Evolutionary conservation across 129 eudicot species (phyloP), one percentile per base, ranked within the genome.

Genomic region (Escallonia rubra): DNA sequence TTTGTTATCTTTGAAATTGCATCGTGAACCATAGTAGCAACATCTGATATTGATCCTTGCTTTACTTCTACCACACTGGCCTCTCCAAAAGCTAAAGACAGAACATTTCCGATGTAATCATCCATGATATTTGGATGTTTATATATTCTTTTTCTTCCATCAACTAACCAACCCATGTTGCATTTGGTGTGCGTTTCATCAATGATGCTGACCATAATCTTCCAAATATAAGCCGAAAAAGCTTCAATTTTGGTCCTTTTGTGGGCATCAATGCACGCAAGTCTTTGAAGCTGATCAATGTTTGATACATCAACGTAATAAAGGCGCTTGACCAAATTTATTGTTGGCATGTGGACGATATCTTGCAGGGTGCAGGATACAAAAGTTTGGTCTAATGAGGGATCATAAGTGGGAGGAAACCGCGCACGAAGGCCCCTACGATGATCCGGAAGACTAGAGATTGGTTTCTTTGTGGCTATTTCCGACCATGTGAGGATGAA

Each of bases 161-260:
- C 78, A 15, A 73, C 71, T 40, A 73, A 65, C 64, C 64, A 73
- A 10, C 78, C 78, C 60, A 73, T 64, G 56, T 73, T 65, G 49
- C 78, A 73, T 5, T n/a, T 44, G 43, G 39, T 4, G 53, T 64
- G 51, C 7, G 14, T 48, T 57, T 55, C 45, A 2, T 56, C 50
- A 38, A 64, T 57, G 3, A 61, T 57, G 0, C 59, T 44, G 9
- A 42, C 71, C 78, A 73, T 73, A 41, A 73, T 38, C 63, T 73
- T 73, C 78, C 78, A 73, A 39, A 73, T 13, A 45, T 64, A 64
- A 41, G 78, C 71, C 2, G 78, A 64, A 14, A 73, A 73, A 10
- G 78, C 71, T 51, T 73, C 78, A 5, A 73, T 73, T 48, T 73
- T 73, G 42, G 78, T 73, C 41, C 71, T 64, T 58, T 73, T 64